Conservation (phyloP, 2,329 filamentous ascomycete genomes). For the Diaporthe citri region DNA sequence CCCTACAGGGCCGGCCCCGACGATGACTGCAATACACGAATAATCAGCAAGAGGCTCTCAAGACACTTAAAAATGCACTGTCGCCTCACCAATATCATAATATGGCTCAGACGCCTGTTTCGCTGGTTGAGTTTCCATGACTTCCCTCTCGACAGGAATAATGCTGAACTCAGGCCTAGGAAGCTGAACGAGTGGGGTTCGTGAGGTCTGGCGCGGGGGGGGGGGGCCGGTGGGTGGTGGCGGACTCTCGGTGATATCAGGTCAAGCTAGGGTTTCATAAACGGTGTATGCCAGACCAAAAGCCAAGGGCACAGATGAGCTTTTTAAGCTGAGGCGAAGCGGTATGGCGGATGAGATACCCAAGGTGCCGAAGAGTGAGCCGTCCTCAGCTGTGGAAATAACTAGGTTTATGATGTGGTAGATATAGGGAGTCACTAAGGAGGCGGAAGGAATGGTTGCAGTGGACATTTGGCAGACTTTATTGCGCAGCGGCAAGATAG, state of each 20-base stretch:
- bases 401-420: background rate
- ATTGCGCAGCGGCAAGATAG: constrained; percentile 29
- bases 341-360: background rate
- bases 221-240: too few relatives aligned
- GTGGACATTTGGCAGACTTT: constrained; percentile 20
- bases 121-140: constrained; percentile 39
- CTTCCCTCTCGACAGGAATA: background rate
- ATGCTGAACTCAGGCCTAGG: background rate
- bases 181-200: too few relatives aligned
- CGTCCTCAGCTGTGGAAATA: background rate
- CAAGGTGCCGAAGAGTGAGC: constrained; percentile 1
- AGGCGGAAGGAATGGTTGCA: background rate
- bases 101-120: constrained; percentile 36
- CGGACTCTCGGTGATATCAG: background rate
- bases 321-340: background rate
- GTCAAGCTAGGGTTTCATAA: background rate
- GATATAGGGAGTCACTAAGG: background rate
- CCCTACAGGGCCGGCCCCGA: constrained; percentile 90
- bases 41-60: constrained; percentile 37
- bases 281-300: background rate
- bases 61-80: background rate
- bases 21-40: constrained; percentile 71
- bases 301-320: background rate
- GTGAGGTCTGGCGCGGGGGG: too few relatives aligned
- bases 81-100: constrained; percentile 43